Evolutionary conservation across 352 stramenopile species (phyloP).

Genomic region (Pythium dissimile): DNA sequence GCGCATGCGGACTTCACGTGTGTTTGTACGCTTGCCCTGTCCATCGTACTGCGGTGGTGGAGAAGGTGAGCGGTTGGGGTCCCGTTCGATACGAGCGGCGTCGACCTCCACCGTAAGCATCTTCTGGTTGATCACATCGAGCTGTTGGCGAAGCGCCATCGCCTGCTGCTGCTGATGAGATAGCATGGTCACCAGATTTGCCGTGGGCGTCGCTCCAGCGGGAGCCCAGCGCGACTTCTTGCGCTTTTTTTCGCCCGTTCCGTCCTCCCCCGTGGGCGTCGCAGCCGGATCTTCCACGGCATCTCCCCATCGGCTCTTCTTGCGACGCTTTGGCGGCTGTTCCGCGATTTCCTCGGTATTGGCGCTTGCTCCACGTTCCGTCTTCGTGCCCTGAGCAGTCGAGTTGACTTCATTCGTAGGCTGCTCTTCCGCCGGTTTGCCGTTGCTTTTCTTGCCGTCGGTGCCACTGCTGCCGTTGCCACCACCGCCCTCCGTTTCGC

Average conservation of each 20-base stretch:
- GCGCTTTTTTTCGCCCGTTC: constrained; percentile 44
- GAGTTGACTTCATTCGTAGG: not conserved
- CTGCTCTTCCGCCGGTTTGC: not conserved
- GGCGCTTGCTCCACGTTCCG: not conserved
- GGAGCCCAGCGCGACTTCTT: constrained; percentile 85
- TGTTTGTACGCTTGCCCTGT: constrained; percentile 96
- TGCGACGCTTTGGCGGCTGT: constrained; percentile 51
- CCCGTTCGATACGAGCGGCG: constrained; percentile 72
- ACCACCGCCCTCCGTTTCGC: constrained; percentile 49
- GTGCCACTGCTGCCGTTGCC: constrained; percentile 20
- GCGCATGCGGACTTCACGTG: constrained; percentile 93
- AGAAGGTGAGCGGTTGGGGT: constrained; percentile 90
- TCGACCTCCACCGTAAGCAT: constrained; percentile 80
- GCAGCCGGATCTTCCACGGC: constrained; percentile 33
- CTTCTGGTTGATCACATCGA: constrained; percentile 73
- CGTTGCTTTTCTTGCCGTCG: not conserved
- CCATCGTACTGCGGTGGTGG: constrained; percentile 94
- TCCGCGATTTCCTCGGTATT: not conserved
- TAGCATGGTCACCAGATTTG: constrained; percentile 29
- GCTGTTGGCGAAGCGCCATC: constrained; percentile 59
- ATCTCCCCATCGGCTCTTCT: constrained; percentile 87
- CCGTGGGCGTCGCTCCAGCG: constrained; percentile 34
- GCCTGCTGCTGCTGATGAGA: constrained; percentile 72
- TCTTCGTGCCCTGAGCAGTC: not conserved
- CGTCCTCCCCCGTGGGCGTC: constrained; percentile 9